Conservation (phyloP, 2,329 filamentous ascomycete genomes). For the Cordyceps farinosa region DNA sequence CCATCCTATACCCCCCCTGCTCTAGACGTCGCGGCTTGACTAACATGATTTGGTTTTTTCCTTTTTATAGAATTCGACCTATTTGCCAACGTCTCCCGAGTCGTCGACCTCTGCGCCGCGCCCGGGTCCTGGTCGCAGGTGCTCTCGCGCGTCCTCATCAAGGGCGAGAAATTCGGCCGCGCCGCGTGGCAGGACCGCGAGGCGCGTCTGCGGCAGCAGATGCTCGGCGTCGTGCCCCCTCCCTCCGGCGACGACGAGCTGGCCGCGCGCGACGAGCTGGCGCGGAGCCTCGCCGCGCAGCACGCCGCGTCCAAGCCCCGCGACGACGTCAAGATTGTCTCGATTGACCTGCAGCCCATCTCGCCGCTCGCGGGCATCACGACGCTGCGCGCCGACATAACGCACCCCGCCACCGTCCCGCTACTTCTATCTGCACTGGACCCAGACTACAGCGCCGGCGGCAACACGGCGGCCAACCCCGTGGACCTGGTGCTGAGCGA, state of each 20-base stretch:
- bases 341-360: conserved; percentile 95
- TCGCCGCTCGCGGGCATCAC: conserved; percentile 88
- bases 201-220: conserved; percentile 58
- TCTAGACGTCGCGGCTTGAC: conserved; percentile 17
- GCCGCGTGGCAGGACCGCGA: conserved; percentile 84
- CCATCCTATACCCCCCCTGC: background rate
- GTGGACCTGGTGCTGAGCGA: conserved; percentile 95
- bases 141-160: conserved; percentile 86
- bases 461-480: conserved; percentile 60
- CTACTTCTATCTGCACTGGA: conserved; percentile 83
- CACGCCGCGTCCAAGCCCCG: conserved; percentile 42
- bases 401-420: conserved; percentile 91
- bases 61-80: conserved; percentile 75
- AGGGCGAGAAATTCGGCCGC: conserved; percentile 85
- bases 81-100: conserved; percentile 83
- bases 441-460: conserved; percentile 53
- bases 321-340: conserved; percentile 84
- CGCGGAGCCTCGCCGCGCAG: conserved; percentile 14
- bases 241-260: conserved; percentile 24
- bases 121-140: conserved; percentile 98
- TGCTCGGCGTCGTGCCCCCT: conserved; percentile 50
- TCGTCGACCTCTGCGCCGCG: conserved; percentile 93
- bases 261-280: conserved; percentile 15
- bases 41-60: background rate
- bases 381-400: conserved; percentile 92